Evolutionary conservation across 179 eudicot genomes (phyloP).

Genomic region (Silene vulgaris): DNA sequence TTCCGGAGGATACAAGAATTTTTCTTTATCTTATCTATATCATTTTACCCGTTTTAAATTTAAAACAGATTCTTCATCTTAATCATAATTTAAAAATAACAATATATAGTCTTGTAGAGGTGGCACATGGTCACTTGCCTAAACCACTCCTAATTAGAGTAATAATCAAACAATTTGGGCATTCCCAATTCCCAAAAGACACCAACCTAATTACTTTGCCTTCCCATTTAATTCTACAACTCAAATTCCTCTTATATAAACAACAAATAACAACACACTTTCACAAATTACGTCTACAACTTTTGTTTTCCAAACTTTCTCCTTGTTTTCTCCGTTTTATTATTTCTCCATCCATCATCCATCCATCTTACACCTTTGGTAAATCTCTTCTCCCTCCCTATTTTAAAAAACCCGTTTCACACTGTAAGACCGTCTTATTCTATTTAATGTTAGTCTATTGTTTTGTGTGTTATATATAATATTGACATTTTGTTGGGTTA

Average conservation of each 20-base stretch:
- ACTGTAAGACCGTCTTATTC: background rate
- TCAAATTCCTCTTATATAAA: background rate
- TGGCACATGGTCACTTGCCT: too few relatives aligned
- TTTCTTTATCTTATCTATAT: too few relatives aligned
- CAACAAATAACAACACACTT: background rate
- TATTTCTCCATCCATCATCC: background rate
- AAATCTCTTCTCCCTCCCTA: background rate
- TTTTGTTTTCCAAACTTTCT: background rate
- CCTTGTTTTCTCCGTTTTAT: constrained; percentile 27
- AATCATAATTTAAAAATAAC: too few relatives aligned
- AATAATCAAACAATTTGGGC: background rate
- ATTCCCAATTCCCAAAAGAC: constrained; percentile 12
- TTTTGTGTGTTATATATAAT: background rate
- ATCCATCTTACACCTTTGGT: constrained; percentile 11
- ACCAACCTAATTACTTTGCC: background rate
- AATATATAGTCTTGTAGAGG: too few relatives aligned
- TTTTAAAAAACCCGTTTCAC: background rate
- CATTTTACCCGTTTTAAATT: background rate
- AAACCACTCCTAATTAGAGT: background rate
- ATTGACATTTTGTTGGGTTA: background rate
- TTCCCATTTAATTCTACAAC: background rate
- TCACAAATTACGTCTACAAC: background rate
- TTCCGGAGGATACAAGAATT: too few relatives aligned
- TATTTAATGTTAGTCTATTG: background rate
- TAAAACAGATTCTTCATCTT: too few relatives aligned